Conservation (phyloP, 768 basidiomycete genomes). For the Boletus pseudo-olivaceus region DNA sequence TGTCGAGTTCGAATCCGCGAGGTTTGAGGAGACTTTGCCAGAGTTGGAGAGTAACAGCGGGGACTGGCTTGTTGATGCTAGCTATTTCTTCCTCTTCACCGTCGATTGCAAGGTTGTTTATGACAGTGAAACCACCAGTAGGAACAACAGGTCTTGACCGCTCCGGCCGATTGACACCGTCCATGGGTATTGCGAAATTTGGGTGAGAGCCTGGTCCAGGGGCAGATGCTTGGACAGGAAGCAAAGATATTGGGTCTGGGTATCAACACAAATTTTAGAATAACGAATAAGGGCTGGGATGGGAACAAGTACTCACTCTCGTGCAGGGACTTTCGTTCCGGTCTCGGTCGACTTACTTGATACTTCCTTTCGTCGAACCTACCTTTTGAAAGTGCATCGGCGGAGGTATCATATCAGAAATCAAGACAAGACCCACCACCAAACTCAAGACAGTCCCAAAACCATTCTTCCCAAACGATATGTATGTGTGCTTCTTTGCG, state of each 20-base stretch:
- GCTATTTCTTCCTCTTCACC: slow-evolving; percentile 53
- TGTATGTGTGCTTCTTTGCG: slow-evolving; percentile 69
- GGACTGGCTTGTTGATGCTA: slow-evolving; percentile 54
- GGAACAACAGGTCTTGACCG: slow-evolving; percentile 13
- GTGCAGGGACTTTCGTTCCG: slow-evolving; percentile 43
- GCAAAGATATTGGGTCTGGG: slow-evolving; percentile 11
- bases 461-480: slow-evolving; percentile 95
- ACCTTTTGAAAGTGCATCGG: slow-evolving; percentile 34
- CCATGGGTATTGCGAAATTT: slow-evolving; percentile 8
- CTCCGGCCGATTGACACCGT: slow-evolving; percentile 18
- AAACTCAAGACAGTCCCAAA: slow-evolving; percentile 86
- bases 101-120: slow-evolving; percentile 20
- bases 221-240: slow-evolving; percentile 14
- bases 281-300: background rate
- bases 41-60: slow-evolving; percentile 59
- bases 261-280: background rate
- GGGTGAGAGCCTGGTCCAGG: slow-evolving; percentile 9
- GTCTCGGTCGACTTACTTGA: slow-evolving; percentile 55
- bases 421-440: slow-evolving; percentile 44
- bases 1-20: slow-evolving; percentile 62
- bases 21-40: slow-evolving; percentile 68
- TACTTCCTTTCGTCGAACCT: slow-evolving; percentile 64
- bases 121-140: slow-evolving; percentile 17
- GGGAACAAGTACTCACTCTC: slow-evolving; percentile 16
- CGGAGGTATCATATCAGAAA: background rate